Evolutionary conservation across 2,329 filamentous ascomycete genomes (phyloP).

Genomic region (Phialophora tarda): DNA sequence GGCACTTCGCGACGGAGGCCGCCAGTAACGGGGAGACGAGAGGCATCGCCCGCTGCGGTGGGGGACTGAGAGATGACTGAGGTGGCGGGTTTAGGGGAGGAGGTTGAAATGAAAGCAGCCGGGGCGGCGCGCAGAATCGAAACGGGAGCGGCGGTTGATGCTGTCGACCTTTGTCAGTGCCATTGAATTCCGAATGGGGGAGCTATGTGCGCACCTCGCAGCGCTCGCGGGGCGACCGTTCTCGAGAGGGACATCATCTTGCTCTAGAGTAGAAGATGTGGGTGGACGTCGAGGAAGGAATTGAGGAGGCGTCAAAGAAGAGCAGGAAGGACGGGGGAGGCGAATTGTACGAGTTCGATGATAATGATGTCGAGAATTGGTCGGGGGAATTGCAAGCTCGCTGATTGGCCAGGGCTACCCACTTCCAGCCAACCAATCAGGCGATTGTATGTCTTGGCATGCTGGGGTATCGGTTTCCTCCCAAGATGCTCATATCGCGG

Average conservation of each 20-base stretch:
- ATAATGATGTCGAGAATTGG: constrained; percentile 20
- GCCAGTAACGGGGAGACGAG: constrained; percentile 44
- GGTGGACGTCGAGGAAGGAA: constrained; percentile 42
- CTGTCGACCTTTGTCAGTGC: constrained; percentile 28
- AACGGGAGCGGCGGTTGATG: constrained; percentile 40
- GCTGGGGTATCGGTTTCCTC: not conserved
- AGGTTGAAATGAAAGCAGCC: constrained; percentile 50
- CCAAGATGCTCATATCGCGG: not conserved
- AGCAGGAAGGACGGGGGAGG: constrained; percentile 1
- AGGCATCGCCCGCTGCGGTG: constrained; percentile 44
- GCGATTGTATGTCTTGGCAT: not conserved
- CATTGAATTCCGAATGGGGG: constrained; percentile 11
- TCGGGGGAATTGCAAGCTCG: constrained; percentile 25
- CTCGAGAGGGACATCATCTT: constrained; percentile 59
- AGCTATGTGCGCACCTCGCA: constrained; percentile 55
- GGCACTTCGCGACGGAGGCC: constrained; percentile 56
- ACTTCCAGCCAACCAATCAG: not conserved
- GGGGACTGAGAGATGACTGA: constrained; percentile 46
- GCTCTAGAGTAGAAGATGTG: constrained; percentile 32
- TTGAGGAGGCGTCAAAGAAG: constrained; percentile 33
- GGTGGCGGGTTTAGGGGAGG: constrained; percentile 49
- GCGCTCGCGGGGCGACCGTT: constrained; percentile 59
- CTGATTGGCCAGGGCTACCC: constrained; percentile 23
- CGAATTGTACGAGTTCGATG: constrained; percentile 30
- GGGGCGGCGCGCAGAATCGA: constrained; percentile 46